phyloP scores from a whole-genome alignment of 2,329 filamentous ascomycete species.

The Xylaria sp. region DNA sequence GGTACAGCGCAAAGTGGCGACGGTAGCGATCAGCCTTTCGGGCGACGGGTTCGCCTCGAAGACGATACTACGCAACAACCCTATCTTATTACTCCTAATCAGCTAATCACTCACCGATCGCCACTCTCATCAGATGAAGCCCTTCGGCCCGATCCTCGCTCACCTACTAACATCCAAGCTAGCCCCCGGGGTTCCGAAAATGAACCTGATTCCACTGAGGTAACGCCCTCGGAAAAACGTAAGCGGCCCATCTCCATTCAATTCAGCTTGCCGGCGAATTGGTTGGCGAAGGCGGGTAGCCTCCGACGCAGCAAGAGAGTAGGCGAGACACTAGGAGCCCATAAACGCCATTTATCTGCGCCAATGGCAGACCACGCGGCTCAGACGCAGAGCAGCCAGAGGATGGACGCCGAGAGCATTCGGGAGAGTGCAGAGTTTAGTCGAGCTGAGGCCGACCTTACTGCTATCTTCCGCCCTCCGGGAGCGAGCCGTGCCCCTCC shows the following conservation, averaged over 20 bases:
- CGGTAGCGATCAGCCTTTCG: conserved; percentile 23
- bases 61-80: conserved; percentile 31
- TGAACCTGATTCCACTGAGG: conserved; percentile 31
- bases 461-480: conserved; percentile 30
- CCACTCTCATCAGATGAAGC: conserved; percentile 1
- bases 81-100: conserved; percentile 36
- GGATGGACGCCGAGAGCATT: conserved; percentile 27
- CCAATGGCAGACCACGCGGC: conserved; percentile 35
- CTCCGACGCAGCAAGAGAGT: conserved; percentile 51
- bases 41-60: conserved; percentile 33
- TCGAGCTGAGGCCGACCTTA: conserved; percentile 30
- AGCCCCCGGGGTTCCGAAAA: conserved; percentile 27
- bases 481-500: conserved; percentile 43
- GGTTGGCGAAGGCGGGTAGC: conserved; percentile 54
- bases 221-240: conserved; percentile 41
- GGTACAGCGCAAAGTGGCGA: conserved; percentile 25
- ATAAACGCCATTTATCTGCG: conserved; percentile 50
- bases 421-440: conserved; percentile 27
- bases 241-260: conserved; percentile 56
- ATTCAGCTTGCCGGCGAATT: conserved; percentile 51
- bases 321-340: conserved; percentile 38
- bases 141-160: neutral
- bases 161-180: conserved; percentile 16
- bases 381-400: conserved; percentile 21
- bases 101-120: conserved; percentile 20